Evolutionary conservation across 169 alveolate species (phyloP), one percentile per base, ranked within the genome.

Genomic region (Plasmodium blacklocki): DNA sequence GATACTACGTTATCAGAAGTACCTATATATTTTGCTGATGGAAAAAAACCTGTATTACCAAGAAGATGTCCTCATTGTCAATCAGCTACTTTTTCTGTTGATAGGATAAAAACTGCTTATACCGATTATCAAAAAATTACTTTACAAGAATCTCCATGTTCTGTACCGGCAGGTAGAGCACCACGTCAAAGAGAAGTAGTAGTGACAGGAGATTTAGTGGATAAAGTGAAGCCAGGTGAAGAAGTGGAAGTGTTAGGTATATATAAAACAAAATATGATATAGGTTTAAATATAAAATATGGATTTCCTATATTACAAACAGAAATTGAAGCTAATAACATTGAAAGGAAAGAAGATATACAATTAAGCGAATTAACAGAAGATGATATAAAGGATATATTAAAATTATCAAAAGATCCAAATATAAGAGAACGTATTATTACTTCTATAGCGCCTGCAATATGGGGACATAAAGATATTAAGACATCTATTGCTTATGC

Each of bases 201-300:
- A 32, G 96, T 99, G 9, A 93, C 96, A 9, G 99, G 99, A 56
- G 99, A 99, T 92, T 91, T 98, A 74, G 99, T 99, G 3, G 99
- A 99, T 92, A 88, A 95, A 12, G 99, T 98, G 21, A 94, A 99
- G 54, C 99, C 99, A 15, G 99, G 99, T n/a, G 99, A 99, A 89
- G 99, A 97, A 88, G 98, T 98, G 26, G 99, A 97, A 87, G 96
- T 98, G 0, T 95, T 99, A 23, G 99, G 99, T 29, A 96, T 98
- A 43, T 98, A 97, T 94, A 95, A 97, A 83, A 96, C 98, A 59
- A 97, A 97, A 91, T 98, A 97, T 70, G 99, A 98, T 72, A 94
- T 96, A 18, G 96, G 97, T 52, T 93, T 98, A 74, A 99, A 98
- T 91, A 97, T 97, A 14, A 98, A 98, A 88, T 98, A 98, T 74